Evolutionary conservation across 805 yeast genomes (phyloP), one percentile per base, ranked within the genome.

Genomic region (Myxozyma kluyveri): DNA sequence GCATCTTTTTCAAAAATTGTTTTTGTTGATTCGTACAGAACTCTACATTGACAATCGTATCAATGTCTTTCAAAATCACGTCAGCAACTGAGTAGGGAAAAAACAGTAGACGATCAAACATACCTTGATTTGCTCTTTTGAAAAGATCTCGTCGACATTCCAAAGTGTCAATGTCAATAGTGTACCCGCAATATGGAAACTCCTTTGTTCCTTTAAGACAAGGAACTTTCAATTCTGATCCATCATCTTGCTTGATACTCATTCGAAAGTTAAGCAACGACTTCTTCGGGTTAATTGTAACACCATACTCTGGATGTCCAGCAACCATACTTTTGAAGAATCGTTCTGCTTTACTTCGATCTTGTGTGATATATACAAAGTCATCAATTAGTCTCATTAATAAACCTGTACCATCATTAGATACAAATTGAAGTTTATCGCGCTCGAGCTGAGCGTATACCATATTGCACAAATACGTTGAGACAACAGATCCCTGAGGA

Each of bases 401-500:
- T 1, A 75, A 52, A 14, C 76, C 67, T 2, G 67, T 55, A 32
- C n/a, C 65, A 36, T 9, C 32, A 4, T 50, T 42, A 10, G 35
- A 62, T 5, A 58, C 44, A 48, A 72, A 64, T 12, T 63, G 57
- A 21, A 72, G 70, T 59, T 61, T 60, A 43, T 57, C 54, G 2
- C 57, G 56, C 9, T 85, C 75, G 27, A 90, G 63, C 1, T 75
- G 72, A 61, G 85, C 88, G 61, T 85, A 84, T 0, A 86, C 77
- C 0, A 88, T 57, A 57, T 88, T 87, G 57, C 95, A 88, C 32
- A 90, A 73, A 3, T 82, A 71, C 0, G 86, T 77, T 50, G 96
- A 91, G 3, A 89, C 66, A 1, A 83, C 81, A 5, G 88, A 79
- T 0, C 98, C 98, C 69, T 90, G 98, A 48, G 84, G 89, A 0